These are phyloP conservation scores for Zea luxurians DNA, from an alignment of 176 grass and related monocot genomes.

Conservation along the genomic window DNA sequence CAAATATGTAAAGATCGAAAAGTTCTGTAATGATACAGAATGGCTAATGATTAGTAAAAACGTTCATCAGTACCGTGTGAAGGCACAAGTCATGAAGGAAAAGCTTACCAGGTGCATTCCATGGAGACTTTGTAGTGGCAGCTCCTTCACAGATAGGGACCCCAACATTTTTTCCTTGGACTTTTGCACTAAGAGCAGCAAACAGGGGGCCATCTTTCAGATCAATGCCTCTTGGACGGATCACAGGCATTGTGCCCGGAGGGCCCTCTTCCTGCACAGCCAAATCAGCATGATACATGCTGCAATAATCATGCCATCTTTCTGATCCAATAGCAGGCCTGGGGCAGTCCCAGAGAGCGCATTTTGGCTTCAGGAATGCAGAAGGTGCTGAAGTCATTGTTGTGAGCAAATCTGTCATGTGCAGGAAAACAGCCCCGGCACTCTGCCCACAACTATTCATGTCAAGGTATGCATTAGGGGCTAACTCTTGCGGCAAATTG, in stretches of 20 bases:
- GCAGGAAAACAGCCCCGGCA: slow-evolving; percentile 45
- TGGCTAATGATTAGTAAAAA: slow-evolving; percentile 35
- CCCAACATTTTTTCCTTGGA: slow-evolving; percentile 79
- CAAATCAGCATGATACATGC: slow-evolving; percentile 77
- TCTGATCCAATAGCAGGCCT: slow-evolving; percentile 72
- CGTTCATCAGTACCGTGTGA: slow-evolving; percentile 7
- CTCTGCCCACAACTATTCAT: slow-evolving; percentile 50
- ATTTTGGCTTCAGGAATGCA: slow-evolving; percentile 83
- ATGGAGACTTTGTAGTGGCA: slow-evolving; percentile 81
- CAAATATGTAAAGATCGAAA: slow-evolving; percentile 83
- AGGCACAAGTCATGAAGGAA: slow-evolving; percentile 19
- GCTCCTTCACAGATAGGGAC: slow-evolving; percentile 95
- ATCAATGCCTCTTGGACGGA: slow-evolving; percentile 85
- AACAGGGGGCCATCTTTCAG: slow-evolving; percentile 90
- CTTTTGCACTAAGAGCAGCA: slow-evolving; percentile 81
- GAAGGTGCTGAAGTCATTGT: slow-evolving; percentile 69
- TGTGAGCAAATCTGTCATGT: slow-evolving; percentile 75
- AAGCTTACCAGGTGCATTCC: slow-evolving; percentile 82
- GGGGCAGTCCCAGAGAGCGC: slow-evolving; percentile 89
- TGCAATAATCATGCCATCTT: slow-evolving; percentile 89
- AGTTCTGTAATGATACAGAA: slow-evolving; percentile 62
- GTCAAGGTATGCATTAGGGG: slow-evolving; percentile 50
- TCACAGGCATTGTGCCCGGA: slow-evolving; percentile 87
- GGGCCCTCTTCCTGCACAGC: slow-evolving; percentile 77
- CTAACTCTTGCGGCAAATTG: slow-evolving; percentile 58